Base-by-base conservation (phyloP, 306 rosid genomes). In the Astragalus membranaceus region DNA sequence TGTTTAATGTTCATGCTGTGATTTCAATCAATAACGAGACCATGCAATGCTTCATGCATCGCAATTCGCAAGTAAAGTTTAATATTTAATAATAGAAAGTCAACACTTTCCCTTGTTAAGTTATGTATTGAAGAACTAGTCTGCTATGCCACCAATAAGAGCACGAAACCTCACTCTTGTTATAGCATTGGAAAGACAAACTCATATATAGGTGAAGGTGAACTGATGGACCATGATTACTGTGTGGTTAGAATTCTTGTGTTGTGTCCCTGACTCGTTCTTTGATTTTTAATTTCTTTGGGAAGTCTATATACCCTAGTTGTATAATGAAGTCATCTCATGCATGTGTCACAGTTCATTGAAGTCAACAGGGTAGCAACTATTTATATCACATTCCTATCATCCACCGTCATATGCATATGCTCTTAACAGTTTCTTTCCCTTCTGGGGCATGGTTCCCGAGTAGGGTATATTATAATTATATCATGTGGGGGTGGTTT, bases 171-270 rank as follows among this genome's bases (percentile, higher is more conserved):
- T 65, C 5, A 1, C 30, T 33, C 15, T 35, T 17, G 9, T 1
- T 23, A 14, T 8, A 17, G 8, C 64, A 50, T 72, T 41, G 78
- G 43, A 78, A 78, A 58, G 43, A 56, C 23, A 57, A 78, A 71
- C 17, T 59, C n/a, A 17, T 3, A 5, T 16, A 35, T 51, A 67
- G 64, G 63, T 44, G 46, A 17, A 15, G 52, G 13, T 7, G 10
- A 75, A 14, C 50, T 36, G 53, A 67, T 43, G 64, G 13, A 64
- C 49, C 57, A 7, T 16, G 41, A 29, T 26, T 78, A 55, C n/a
- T 62, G 17, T 35, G 56, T 6, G 2, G 26, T 54, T 55, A 46
- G 4, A 52, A 42, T 6, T 36, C 32, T 23, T 8, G 26, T 58
- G 65, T 35, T 46, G 4, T 10, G 23, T 58, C 44, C 36, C 5